These are phyloP conservation scores for Trichosporon inkin DNA, from an alignment of 1,284 basidiomycete genomes.

Conservation along the genomic window DNA sequence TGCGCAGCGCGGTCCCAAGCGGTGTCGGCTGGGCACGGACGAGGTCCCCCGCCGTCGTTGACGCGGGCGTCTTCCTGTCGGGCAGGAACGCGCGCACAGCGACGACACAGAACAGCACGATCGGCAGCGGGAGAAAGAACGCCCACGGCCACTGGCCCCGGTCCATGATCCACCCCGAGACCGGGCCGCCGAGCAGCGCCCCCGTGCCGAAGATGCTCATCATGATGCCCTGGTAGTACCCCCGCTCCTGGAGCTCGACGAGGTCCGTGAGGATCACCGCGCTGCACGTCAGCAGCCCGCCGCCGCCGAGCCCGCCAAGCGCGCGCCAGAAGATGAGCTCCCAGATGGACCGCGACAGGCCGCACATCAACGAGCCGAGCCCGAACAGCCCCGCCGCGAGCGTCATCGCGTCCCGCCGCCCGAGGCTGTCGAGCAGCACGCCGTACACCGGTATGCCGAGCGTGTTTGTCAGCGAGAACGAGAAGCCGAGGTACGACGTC, in stretches of 20 bases:
- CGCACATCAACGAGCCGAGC: conserved; percentile 42
- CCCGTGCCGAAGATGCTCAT: conserved; percentile 49
- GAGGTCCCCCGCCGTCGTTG: conserved; percentile 34
- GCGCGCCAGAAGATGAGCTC: conserved; percentile 42
- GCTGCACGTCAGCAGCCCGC: conserved; percentile 47
- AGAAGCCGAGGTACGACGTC: conserved; percentile 45
- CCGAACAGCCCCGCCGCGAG: conserved; percentile 43
- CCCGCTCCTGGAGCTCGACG: conserved; percentile 46
- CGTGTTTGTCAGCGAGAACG: conserved; percentile 44
- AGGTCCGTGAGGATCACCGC: conserved; percentile 50
- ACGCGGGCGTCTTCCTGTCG: conserved; percentile 32
- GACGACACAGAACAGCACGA: conserved; percentile 34
- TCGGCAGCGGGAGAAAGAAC: conserved; percentile 45
- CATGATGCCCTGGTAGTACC: conserved; percentile 50
- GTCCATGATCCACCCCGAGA: conserved; percentile 45
- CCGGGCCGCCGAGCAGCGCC: conserved; percentile 44
- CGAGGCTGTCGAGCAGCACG: conserved; percentile 47
- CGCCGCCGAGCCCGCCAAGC: conserved; percentile 48
- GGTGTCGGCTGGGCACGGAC: neutral
- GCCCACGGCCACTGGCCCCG: conserved; percentile 42
- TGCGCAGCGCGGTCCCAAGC: conserved; percentile 25
- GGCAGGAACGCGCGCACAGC: conserved; percentile 40
- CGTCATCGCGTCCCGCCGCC: conserved; percentile 44
- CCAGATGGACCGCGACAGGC: conserved; percentile 39
- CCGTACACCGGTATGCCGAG: conserved; percentile 50